Evolutionary conservation across 192 early-diverging fungal species (phyloP).

Genomic region (Umbelopsis ramanniana): DNA sequence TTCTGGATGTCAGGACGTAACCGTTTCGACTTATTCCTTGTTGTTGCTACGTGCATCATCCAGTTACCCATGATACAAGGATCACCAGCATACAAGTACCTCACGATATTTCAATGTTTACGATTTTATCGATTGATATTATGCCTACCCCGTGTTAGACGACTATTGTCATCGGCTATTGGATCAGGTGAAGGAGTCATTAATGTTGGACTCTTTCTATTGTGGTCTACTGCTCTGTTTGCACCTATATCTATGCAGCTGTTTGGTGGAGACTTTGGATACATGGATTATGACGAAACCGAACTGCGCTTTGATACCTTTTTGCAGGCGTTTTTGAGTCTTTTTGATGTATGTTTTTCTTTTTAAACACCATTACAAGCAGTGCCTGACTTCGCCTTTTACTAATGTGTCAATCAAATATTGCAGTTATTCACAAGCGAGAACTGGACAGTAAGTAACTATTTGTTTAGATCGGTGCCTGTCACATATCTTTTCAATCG

Average conservation of each 20-base stretch:
- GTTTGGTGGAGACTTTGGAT: conserved; percentile 39
- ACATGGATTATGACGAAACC: conserved; percentile 6
- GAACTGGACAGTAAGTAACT: conserved; percentile 37
- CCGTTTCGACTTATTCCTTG: conserved; percentile 49
- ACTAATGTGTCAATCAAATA: too few relatives aligned
- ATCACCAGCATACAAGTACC: conserved; percentile 45
- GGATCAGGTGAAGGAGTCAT: conserved; percentile 39
- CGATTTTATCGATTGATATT: conserved; percentile 53
- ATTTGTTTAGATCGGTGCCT: background rate
- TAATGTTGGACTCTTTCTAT: conserved; percentile 36
- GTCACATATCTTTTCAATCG: background rate
- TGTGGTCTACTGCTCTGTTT: conserved; percentile 34
- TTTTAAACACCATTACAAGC: background rate
- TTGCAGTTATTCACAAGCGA: conserved; percentile 38
- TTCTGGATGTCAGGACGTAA: conserved; percentile 52
- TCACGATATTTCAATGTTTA: conserved; percentile 58
- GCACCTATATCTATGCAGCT: conserved; percentile 40
- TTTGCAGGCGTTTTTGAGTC: conserved; percentile 35
- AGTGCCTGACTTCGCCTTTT: too few relatives aligned
- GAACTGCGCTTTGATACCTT: conserved; percentile 38
- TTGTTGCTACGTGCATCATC: conserved; percentile 49
- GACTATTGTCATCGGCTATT: conserved; percentile 41
- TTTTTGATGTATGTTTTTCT: conserved; percentile 26
- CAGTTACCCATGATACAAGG: conserved; percentile 53
- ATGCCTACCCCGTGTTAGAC: conserved; percentile 48